phyloP scores from a whole-genome alignment of 495 filamentous ascomycete genomes.

The Xylaria intraflava region DNA sequence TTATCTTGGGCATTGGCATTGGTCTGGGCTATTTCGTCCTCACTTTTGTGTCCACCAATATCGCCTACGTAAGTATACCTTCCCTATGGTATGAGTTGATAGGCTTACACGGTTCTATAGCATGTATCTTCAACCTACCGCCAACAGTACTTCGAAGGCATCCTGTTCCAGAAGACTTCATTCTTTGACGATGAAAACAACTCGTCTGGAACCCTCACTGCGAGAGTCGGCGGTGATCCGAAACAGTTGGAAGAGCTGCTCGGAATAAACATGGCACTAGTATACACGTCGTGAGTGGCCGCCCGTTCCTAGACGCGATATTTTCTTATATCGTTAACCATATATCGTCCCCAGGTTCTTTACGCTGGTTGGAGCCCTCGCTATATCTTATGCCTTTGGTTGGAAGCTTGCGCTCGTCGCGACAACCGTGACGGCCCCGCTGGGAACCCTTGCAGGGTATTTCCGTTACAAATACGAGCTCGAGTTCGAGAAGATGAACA shows the following conservation, averaged over 20 bases:
- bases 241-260: slow-evolving; percentile 58
- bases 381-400: slow-evolving; percentile 49
- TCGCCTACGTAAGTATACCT: slow-evolving; percentile 27
- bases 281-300: slow-evolving; percentile 35
- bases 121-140: slow-evolving; percentile 46
- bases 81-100: neutral
- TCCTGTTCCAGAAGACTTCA: slow-evolving; percentile 49
- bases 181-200: slow-evolving; percentile 63
- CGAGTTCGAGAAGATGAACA: slow-evolving; percentile 50
- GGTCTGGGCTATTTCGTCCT: slow-evolving; percentile 37
- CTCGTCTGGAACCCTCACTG: slow-evolving; percentile 54
- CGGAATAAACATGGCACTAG: slow-evolving; percentile 48
- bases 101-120: slow-evolving; percentile 15
- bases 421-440: slow-evolving; percentile 43
- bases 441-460: slow-evolving; percentile 43
- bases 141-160: slow-evolving; percentile 52
- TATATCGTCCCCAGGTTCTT: slow-evolving; percentile 25
- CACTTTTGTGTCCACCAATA: slow-evolving; percentile 23
- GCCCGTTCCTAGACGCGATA: neutral
- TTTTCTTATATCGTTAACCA: neutral
- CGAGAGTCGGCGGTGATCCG: slow-evolving; percentile 52
- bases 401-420: slow-evolving; percentile 53
- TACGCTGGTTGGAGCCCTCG: slow-evolving; percentile 40
- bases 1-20: slow-evolving; percentile 34
- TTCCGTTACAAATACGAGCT: slow-evolving; percentile 49